Percentiles rank a stretch among this genome's conserved stretches.
Conservation (phyloP, 257 asterid genomes). For the Solanum microdontum region DNA sequence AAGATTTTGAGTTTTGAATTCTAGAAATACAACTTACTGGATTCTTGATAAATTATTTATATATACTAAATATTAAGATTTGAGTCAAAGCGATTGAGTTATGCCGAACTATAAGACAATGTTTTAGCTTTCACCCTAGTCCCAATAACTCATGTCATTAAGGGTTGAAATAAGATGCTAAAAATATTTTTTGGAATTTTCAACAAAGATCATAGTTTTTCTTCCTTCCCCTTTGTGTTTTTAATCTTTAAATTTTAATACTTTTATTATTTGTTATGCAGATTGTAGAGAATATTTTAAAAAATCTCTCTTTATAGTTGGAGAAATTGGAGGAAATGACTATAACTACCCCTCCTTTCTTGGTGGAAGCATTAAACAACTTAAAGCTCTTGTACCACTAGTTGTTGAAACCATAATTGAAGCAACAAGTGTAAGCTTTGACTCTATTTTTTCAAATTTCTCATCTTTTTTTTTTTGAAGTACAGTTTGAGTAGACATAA, state of each 20-base stretch:
- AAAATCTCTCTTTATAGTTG: conserved; percentile 57
- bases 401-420: conserved; percentile 46
- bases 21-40: neutral
- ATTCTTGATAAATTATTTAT: neutral
- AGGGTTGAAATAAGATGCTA: neutral
- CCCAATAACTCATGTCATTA: too few species aligned
- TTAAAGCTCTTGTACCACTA: conserved; percentile 44
- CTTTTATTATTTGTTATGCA: conserved; percentile 1
- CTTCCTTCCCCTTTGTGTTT: neutral
- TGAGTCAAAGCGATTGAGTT: too few species aligned
- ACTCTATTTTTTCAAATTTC: neutral
- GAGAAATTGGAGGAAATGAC: conserved; percentile 92
- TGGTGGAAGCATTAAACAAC: conserved; percentile 43
- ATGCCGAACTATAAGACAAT: too few species aligned
- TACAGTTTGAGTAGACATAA: neutral
- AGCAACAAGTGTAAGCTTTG: conserved; percentile 37
- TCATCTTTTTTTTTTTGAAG: neutral
- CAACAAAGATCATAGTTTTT: neutral
- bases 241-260: neutral
- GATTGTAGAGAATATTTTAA: conserved; percentile 43
- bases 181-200: neutral
- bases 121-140: too few species aligned
- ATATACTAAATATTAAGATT: too few species aligned
- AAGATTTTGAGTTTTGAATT: neutral
- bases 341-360: conserved; percentile 59